These are phyloP conservation scores for Strobilomyces echinocephalus DNA, from an alignment of 768 basidiomycete genomes.

Conservation along the genomic window DNA sequence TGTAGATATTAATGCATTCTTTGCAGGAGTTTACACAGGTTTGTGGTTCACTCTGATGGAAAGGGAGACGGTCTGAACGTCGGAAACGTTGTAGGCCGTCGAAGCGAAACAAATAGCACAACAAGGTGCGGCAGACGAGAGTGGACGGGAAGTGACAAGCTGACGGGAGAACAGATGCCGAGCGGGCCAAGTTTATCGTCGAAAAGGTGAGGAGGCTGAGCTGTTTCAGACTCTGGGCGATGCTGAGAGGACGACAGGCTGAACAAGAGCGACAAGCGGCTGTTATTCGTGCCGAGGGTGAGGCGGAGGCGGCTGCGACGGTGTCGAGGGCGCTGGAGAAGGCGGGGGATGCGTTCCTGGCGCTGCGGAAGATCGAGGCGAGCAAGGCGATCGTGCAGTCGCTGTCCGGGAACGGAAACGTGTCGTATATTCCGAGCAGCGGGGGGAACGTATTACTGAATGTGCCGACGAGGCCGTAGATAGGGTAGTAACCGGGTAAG, in stretches of 20 bases:
- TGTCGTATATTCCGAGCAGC: slow-evolving; percentile 83
- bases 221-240: neutral
- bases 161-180: slow-evolving; percentile 64
- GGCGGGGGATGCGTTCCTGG: slow-evolving; percentile 94
- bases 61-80: neutral
- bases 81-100: slow-evolving; percentile 57
- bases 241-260: slow-evolving; percentile 51
- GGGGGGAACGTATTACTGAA: slow-evolving; percentile 80
- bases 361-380: slow-evolving; percentile 94
- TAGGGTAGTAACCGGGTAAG: slow-evolving; percentile 12
- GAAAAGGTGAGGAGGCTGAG: slow-evolving; percentile 66
- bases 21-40: slow-evolving; percentile 80
- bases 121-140: slow-evolving; percentile 59
- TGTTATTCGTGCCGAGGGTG: slow-evolving; percentile 96
- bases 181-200: slow-evolving; percentile 98
- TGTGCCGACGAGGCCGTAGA: slow-evolving; percentile 51
- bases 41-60: slow-evolving; percentile 3
- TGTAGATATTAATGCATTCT: slow-evolving; percentile 3
- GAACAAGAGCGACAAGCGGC: slow-evolving; percentile 99
- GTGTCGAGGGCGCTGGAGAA: slow-evolving; percentile 88
- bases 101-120: slow-evolving; percentile 99
- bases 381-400: slow-evolving; percentile 95
- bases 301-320: slow-evolving; percentile 93
- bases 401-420: slow-evolving; percentile 71
- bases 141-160: neutral